phyloP scores from a whole-genome alignment of 2,329 filamentous ascomycete genomes.

The Dendrostoma leiphaemia region DNA sequence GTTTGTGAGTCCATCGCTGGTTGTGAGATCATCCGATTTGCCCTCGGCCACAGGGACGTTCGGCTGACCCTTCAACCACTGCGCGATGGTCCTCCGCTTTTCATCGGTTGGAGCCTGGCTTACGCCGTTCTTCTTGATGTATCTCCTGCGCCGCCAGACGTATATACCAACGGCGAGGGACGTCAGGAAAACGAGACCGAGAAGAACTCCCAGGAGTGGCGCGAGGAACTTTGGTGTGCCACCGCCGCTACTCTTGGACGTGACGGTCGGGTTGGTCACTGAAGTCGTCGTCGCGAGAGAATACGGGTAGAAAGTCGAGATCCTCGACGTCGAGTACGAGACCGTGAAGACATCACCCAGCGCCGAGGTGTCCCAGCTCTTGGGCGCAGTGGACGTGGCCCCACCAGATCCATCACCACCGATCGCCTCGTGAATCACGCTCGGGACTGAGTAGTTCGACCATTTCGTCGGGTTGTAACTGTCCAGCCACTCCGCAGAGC shows the following conservation, averaged over 20 bases:
- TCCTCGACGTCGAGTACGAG: constrained; percentile 54
- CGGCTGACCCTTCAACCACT: constrained; percentile 49
- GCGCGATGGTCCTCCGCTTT: constrained; percentile 44
- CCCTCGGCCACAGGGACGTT: constrained; percentile 31
- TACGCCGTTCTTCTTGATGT: constrained; percentile 35
- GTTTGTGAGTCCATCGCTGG: constrained; percentile 39
- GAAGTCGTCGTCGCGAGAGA: constrained; percentile 30
- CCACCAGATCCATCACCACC: constrained; percentile 65
- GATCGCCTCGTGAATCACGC: constrained; percentile 60
- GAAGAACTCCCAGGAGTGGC: constrained; percentile 60
- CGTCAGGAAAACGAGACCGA: constrained; percentile 56
- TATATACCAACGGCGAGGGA: constrained; percentile 49
- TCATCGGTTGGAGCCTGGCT: constrained; percentile 44
- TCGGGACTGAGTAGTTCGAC: constrained; percentile 67
- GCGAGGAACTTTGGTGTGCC: constrained; percentile 56
- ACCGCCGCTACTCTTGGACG: constrained; percentile 26
- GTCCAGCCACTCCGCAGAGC: constrained; percentile 65
- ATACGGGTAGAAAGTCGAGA: constrained; percentile 63
- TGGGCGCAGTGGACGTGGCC: constrained; percentile 64
- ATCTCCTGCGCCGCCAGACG: constrained; percentile 49
- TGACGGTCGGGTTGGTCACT: constrained; percentile 15
- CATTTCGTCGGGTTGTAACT: constrained; percentile 65
- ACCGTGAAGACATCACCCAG: constrained; percentile 54
- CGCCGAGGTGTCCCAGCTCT: constrained; percentile 48
- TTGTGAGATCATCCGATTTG: constrained; percentile 45